Evolutionary conservation across 345 rosid species (phyloP), one percentile per base, ranked within the genome.

Genomic region (Linum trigynum): DNA sequence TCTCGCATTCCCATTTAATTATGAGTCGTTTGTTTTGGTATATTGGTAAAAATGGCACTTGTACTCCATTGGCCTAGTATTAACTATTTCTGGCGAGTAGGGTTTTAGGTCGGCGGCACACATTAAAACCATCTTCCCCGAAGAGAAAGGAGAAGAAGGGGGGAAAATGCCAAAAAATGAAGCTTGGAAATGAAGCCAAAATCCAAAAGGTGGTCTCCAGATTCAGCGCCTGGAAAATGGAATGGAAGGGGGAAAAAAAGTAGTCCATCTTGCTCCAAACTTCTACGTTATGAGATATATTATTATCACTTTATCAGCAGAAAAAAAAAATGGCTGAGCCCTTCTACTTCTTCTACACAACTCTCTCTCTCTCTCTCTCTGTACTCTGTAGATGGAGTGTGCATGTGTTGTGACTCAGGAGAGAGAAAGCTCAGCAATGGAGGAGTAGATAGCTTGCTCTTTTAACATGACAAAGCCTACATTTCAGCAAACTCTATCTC

Each of bases 381-480:
- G 2, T 41, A 12, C 57, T 32, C 39, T 6, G 43, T 42, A 50
- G 57, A 40, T 40, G 65, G 36, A 42, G 53, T 2, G 53, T 48
- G 53, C 53, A 48, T 48, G 53, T 48, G 53, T 48, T 48, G 53
- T 48, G 53, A 48, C 53, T 48, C 1, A 5, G 10, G 56, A 3
- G 63, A 62, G 59, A 65, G 62, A 53, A 42, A n/a, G 51, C 32
- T 23, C 32, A 59, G 59, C 38, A 43, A 40, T 4, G 5, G 51
- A 10, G 56, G 12, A 48, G 61, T 65, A 69, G 75, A 65, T 77
- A 69, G 65, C 62, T 70, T 67, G 55, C 55, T 39, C 62, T 66
- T 73, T 78, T 71, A 66, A 56, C 80, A 75, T 81, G 81, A 73
- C 77, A 73, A 41, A 73, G 81, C 74, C 36, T 39, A 56, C 10